Evolutionary conservation across 2,329 filamentous ascomycete genomes (phyloP).

Genomic region (Ascomycota sp.): DNA sequence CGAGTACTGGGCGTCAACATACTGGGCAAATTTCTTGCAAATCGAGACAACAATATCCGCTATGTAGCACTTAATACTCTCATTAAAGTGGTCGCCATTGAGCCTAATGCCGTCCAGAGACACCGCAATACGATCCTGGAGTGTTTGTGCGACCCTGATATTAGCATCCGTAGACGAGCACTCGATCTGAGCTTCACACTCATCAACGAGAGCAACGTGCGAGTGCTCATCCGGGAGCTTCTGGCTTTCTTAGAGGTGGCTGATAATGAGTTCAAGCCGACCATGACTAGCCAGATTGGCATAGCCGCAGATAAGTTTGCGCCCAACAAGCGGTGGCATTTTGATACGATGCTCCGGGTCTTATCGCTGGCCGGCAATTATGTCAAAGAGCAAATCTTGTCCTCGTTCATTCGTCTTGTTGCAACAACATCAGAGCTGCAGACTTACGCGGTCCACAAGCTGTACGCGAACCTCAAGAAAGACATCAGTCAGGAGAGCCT

Average conservation of each 20-base stretch:
- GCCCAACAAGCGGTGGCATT: conserved; percentile 94
- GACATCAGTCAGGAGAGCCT: conserved; percentile 96
- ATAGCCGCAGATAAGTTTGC: conserved; percentile 91
- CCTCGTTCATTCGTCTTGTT: conserved; percentile 87
- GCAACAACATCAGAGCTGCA: conserved; percentile 88
- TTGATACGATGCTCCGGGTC: conserved; percentile 92
- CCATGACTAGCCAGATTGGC: conserved; percentile 95
- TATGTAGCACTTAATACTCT: conserved; percentile 95
- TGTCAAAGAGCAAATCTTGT: conserved; percentile 93
- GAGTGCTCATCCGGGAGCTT: conserved; percentile 79
- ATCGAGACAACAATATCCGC: conserved; percentile 97
- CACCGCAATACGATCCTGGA: conserved; percentile 96
- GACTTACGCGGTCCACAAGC: conserved; percentile 88
- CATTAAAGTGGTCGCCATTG: conserved; percentile 94
- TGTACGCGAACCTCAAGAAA: conserved; percentile 78
- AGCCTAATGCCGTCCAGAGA: conserved; percentile 90
- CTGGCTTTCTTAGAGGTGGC: conserved; percentile 91
- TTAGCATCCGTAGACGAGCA: conserved; percentile 89
- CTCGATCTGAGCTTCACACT: conserved; percentile 94
- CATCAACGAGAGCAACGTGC: conserved; percentile 91
- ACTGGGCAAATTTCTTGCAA: conserved; percentile 92
- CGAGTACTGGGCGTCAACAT: conserved; percentile 95
- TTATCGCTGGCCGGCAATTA: conserved; percentile 88
- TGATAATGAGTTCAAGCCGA: conserved; percentile 95
- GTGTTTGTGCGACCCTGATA: conserved; percentile 88